Evolutionary conservation across 1,284 basidiomycete species (phyloP), one percentile per base, ranked within the genome.

Genomic region (Mycocalia duriaeana): DNA sequence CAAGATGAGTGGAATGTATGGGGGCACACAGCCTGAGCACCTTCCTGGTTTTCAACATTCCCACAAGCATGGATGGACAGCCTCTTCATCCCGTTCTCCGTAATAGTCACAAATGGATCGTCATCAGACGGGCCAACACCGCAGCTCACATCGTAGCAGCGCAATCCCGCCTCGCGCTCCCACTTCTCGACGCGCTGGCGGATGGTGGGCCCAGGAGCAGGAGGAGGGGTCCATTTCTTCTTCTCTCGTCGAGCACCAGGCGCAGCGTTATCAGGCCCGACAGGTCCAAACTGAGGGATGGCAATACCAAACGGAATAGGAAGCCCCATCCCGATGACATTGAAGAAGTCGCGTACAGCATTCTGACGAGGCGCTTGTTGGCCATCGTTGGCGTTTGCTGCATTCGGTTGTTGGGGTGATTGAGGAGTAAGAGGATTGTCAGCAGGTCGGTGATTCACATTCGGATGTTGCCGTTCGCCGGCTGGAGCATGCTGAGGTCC

Each of bases 81-180:
- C 60, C 78, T 77, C 54, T 71, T 72, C 52, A 68, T 64, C 23
- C 53, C 57, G 9, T 59, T 55, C 9, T 62, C 67, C 18, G 56
- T 60, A 26, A 59, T 50, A 41, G 57, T 60, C 23, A 68, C 70
- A 53, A 57, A 67, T 9, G 85, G 86, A 46, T 89, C 85, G 19
- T 89, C 86, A 53, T 89, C 86, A 3, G 77, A 80, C 5, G 86
- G 86, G 0, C 84, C 87, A 22, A 87, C 58, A 2, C 82, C 84
- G 61, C 86, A 89, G 52, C 78, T 81, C 25, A 79, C 63, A 57
- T 88, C 85, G 34, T 68, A 77, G 60, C 86, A 89, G 42, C 86
- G 69, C 53, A 86, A 57, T 0, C 85, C 85, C 23, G 76, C 72
- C 57, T 86, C 82, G 14, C 81, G 74, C 61, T 89, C 85, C 41